A percentile compares a stretch with the other conserved stretches of the same genome.
These are phyloP conservation scores for Umbilicaria muhlenbergii DNA, from an alignment of 495 filamentous ascomycete genomes.

Conservation along the genomic window DNA sequence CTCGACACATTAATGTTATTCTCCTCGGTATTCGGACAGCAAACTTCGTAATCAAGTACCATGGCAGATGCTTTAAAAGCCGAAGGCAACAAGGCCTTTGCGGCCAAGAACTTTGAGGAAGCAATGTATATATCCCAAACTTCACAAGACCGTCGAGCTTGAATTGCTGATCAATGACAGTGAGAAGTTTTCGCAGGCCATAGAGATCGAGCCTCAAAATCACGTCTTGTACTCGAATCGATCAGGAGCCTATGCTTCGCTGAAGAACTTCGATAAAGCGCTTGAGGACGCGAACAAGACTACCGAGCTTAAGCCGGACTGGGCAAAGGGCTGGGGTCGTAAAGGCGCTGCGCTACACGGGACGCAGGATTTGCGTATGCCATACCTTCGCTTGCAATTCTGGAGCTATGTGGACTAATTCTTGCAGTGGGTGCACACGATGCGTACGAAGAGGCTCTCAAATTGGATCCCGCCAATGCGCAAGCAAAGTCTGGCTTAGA, in stretches of 20 bases:
- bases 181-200: slow-evolving; percentile 86
- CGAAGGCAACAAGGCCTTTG: slow-evolving; percentile 94
- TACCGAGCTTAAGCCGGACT: slow-evolving; percentile 87
- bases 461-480: slow-evolving; percentile 79
- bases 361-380: slow-evolving; percentile 59
- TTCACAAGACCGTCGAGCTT: not conserved
- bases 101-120: slow-evolving; percentile 88
- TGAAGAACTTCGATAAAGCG: slow-evolving; percentile 70
- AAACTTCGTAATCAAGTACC: not conserved
- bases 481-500: slow-evolving; percentile 80
- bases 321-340: slow-evolving; percentile 88
- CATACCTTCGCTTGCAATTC: not conserved
- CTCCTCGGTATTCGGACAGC: too few relatives aligned
- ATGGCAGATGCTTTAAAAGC: slow-evolving; percentile 67
- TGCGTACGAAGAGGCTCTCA: slow-evolving; percentile 82
- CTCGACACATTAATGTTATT: too few relatives aligned
- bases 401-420: not conserved
- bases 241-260: slow-evolving; percentile 88
- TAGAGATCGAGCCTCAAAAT: slow-evolving; percentile 73
- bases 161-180: slow-evolving; percentile 27
- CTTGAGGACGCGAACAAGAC: slow-evolving; percentile 85
- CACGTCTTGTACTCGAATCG: slow-evolving; percentile 97
- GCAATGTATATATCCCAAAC: slow-evolving; percentile 56
- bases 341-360: slow-evolving; percentile 89
- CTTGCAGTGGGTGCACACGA: slow-evolving; percentile 55